Percentiles rank a stretch among this genome's conserved stretches.
Evolutionary conservation across 257 asterid genomes (phyloP).

Genomic region (Craterostigma plantagineum): DNA sequence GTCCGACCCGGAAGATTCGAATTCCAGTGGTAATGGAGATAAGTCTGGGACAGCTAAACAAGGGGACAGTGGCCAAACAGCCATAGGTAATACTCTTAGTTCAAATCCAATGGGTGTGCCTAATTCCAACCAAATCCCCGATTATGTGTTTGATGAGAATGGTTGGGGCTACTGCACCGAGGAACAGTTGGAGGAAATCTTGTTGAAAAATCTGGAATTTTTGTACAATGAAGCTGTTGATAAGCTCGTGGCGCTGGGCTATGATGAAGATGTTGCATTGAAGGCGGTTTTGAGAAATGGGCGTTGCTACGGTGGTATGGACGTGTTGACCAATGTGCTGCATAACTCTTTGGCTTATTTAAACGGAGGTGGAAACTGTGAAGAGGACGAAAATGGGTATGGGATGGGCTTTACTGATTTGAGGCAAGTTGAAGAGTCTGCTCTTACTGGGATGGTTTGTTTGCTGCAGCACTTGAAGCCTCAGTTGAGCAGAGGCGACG

Average conservation of each 20-base stretch:
- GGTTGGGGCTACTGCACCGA: slow-evolving; percentile 59
- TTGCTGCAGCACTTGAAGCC: slow-evolving; percentile 81
- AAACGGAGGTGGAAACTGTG: slow-evolving; percentile 19
- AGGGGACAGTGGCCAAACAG: too few relatives aligned
- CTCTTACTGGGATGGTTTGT: slow-evolving; percentile 73
- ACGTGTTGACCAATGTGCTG: slow-evolving; percentile 59
- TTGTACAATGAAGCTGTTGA: slow-evolving; percentile 44
- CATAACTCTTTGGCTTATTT: slow-evolving; percentile 62
- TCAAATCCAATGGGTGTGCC: too few relatives aligned
- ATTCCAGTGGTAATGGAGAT: too few relatives aligned
- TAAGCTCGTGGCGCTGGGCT: slow-evolving; percentile 47
- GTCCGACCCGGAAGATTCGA: too few relatives aligned
- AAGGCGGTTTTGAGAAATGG: slow-evolving; percentile 66
- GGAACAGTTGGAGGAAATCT: slow-evolving; percentile 54
- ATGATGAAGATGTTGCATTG: slow-evolving; percentile 51
- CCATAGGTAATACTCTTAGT: too few relatives aligned
- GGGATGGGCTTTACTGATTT: slow-evolving; percentile 39
- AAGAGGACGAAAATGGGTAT: slow-evolving; percentile 19
- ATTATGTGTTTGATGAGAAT: slow-evolving; percentile 25
- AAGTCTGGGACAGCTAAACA: too few relatives aligned
- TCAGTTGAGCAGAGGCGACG: slow-evolving; percentile 63
- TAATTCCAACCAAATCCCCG: slow-evolving; percentile 1
- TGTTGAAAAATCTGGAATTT: slow-evolving; percentile 46
- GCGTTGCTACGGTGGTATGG: slow-evolving; percentile 79
- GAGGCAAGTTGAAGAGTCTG: slow-evolving; percentile 72